Evolutionary conservation across 768 basidiomycete species (phyloP).

Genomic region (Sistotremastrum niveocremeum): DNA sequence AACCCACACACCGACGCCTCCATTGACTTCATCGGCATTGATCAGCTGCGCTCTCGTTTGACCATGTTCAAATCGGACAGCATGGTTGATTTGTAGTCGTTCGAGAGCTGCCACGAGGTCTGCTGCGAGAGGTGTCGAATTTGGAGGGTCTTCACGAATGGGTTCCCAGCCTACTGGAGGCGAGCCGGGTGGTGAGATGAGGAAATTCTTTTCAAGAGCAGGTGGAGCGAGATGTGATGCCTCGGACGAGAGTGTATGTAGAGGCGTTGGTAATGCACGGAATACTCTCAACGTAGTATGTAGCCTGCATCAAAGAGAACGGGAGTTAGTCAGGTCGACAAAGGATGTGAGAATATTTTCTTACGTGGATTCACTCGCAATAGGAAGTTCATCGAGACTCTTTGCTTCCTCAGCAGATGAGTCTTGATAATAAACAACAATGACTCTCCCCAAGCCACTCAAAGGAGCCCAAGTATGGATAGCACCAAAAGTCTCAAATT

Average conservation of each 20-base stretch:
- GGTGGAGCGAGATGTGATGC: constrained; percentile 65
- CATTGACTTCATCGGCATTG: constrained; percentile 46
- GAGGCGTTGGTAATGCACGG: constrained; percentile 57
- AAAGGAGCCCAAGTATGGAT: constrained; percentile 90
- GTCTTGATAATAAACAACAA: constrained; percentile 61
- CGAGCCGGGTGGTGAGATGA: constrained; percentile 95
- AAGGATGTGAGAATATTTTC: constrained; percentile 22
- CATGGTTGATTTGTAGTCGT: constrained; percentile 45
- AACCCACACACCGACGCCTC: constrained; percentile 67
- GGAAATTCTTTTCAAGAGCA: constrained; percentile 77
- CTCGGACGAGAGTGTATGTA: constrained; percentile 25
- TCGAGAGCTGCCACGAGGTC: constrained; percentile 75
- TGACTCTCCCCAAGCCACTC: constrained; percentile 64
- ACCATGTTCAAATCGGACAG: constrained; percentile 18
- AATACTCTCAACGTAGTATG: constrained; percentile 50
- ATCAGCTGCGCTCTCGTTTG: constrained; percentile 41
- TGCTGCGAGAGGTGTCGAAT: constrained; percentile 66
- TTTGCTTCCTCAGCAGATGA: constrained; percentile 59
- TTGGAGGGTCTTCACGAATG: constrained; percentile 82
- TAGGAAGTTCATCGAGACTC: constrained; percentile 48
- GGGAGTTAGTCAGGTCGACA: constrained; percentile 5
- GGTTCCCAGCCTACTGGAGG: constrained; percentile 97
- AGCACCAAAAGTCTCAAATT: constrained; percentile 66
- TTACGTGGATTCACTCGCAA: constrained; percentile 33
- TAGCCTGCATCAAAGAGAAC: constrained; percentile 22